Evolutionary conservation across 2,329 filamentous ascomycete species (phyloP), one percentile per base, ranked within the genome.

Genomic region (Botrytis byssoidea): DNA sequence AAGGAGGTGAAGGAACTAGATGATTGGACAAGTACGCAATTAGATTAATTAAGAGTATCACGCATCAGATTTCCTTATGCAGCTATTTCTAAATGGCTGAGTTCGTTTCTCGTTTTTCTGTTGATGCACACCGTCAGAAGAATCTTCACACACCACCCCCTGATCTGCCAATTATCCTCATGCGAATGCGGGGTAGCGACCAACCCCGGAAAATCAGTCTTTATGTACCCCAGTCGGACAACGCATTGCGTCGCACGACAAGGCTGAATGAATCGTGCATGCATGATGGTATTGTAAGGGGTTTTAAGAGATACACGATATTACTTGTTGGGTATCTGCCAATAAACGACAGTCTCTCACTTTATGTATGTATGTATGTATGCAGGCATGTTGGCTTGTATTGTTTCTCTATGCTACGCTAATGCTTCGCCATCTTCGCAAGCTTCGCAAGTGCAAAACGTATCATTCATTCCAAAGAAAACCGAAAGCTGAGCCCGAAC

Each of bases 11-110:
- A 32, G n/a, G 32, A 44, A 32, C 57, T 55, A 59, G 16, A 55
- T 55, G 65, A 35, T 35, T 55, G 48, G 37, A 20, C 10, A 59
- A 42, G 5, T 37, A 29, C 37, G 48, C 48, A 57, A 57, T 69
- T 69, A 69, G 48, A 69, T 69, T 57, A 69, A 32, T 69, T 22
- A 69, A 69, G 66, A 69, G 6, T 32, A 57, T 55, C 48, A 68
- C 48, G 9, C 18, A 68, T 57, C 25, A 42, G 8, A n/a, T 18
- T 48, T 20, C 35, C 14, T 32, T 9, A 25, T 37, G 42, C 63
- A 48, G 12, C 10, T 29, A 35, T 37, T 8, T 66, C 14, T 44
- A 35, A 16, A 48, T 35, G 44, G 22, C 25, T 16, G 29, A 37
- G 7, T 35, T 32, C 40, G 18, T 65, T 44, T 29, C 37, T 42